Evolutionary conservation across 768 basidiomycete genomes (phyloP).

Genomic region (Russula ochroleuca): DNA sequence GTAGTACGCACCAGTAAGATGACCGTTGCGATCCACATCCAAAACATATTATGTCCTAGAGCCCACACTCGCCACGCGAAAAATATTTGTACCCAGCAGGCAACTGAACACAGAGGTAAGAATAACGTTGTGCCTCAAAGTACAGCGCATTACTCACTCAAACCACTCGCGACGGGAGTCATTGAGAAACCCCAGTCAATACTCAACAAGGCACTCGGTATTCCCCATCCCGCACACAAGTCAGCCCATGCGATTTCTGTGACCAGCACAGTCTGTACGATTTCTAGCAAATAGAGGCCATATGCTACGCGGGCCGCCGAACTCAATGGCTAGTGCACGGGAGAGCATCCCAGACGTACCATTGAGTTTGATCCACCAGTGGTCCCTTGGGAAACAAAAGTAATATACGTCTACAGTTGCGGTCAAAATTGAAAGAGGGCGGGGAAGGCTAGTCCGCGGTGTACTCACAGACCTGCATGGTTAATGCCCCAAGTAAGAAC

Average conservation of each 20-base stretch:
- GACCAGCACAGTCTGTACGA: background rate
- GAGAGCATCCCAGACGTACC: background rate
- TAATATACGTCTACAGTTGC: conserved; percentile 4
- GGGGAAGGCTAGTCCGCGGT: background rate
- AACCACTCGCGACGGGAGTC: background rate
- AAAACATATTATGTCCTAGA: background rate
- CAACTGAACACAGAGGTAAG: background rate
- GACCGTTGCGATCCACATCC: background rate
- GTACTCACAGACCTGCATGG: conserved; percentile 14
- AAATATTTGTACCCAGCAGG: conserved; percentile 9
- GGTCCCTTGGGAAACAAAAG: background rate
- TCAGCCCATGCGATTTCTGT: background rate
- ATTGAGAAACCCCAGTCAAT: conserved; percentile 2
- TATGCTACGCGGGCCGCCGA: background rate
- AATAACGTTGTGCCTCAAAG: background rate
- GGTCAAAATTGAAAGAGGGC: background rate
- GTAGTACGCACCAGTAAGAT: background rate
- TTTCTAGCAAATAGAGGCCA: conserved; percentile 12
- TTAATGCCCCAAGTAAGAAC: conserved; percentile 10
- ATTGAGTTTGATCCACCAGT: background rate
- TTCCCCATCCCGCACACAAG: conserved; percentile 13
- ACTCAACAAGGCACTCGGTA: background rate
- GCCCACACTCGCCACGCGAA: conserved; percentile 11
- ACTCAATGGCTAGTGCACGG: background rate
- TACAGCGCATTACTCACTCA: background rate